These are phyloP conservation scores for Biscutella laevigata DNA, from an alignment of 441 rosid species.

Conservation along the genomic window DNA sequence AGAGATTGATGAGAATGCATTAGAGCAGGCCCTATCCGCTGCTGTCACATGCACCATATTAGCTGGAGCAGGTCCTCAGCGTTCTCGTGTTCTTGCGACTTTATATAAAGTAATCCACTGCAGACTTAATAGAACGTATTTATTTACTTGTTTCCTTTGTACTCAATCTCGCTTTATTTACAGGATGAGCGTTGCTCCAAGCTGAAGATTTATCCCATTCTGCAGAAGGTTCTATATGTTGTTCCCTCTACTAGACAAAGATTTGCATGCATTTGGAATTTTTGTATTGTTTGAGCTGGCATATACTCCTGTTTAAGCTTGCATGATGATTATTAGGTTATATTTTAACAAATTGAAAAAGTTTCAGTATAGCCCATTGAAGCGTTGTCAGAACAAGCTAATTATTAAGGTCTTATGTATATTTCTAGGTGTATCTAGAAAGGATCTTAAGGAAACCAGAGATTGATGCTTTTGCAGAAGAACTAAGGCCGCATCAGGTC, in stretches of 20 bases:
- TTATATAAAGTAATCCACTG: constrained; percentile 58
- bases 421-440: constrained; percentile 86
- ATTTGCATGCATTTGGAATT: not conserved
- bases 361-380: constrained; percentile 2
- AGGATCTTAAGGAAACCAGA: constrained; percentile 91
- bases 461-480: constrained; percentile 90
- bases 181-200: constrained; percentile 98
- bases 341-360: not conserved
- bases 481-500: constrained; percentile 94
- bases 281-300: constrained; percentile 2
- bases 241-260: too few species aligned
- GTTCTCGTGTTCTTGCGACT: constrained; percentile 97
- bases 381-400: constrained; percentile 2
- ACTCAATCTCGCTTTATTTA: constrained; percentile 7
- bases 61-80: constrained; percentile 93
- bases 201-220: constrained; percentile 77
- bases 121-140: not conserved
- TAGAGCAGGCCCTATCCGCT: constrained; percentile 87
- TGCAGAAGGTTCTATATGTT: constrained; percentile 66
- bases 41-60: constrained; percentile 96
- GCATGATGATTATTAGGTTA: not conserved
- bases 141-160: not conserved
- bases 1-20: constrained; percentile 87
- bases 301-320: not conserved
- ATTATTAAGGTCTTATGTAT: not conserved